Percentiles rank a stretch among this genome's conserved stretches.
Conservation (phyloP, 2,329 filamentous ascomycete species). For the Endocalyx cinctus region DNA sequence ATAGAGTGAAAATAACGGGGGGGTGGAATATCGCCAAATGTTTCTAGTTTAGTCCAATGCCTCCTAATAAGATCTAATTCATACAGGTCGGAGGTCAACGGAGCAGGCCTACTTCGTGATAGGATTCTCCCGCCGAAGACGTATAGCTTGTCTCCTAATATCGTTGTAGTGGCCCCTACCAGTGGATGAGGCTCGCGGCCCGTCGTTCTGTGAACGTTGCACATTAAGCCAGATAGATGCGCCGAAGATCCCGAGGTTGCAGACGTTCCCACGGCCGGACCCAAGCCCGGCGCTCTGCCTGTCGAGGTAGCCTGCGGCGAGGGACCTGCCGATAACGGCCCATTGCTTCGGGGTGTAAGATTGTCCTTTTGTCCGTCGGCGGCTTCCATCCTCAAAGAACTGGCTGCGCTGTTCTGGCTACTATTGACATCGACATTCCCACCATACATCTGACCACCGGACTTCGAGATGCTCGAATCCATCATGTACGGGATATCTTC, state of each 20-base stretch:
- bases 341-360: slow-evolving; percentile 47
- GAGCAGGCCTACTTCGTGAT: slow-evolving; percentile 72
- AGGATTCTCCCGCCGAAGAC: slow-evolving; percentile 90
- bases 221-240: slow-evolving; percentile 63
- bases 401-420: slow-evolving; percentile 43
- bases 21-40: slow-evolving; percentile 78
- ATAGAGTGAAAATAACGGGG: slow-evolving; percentile 97
- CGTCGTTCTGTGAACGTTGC: slow-evolving; percentile 77
- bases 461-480: slow-evolving; percentile 36
- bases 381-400: slow-evolving; percentile 37
- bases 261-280: slow-evolving; percentile 37
- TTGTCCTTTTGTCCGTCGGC: slow-evolving; percentile 45
- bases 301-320: slow-evolving; percentile 48
- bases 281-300: slow-evolving; percentile 30
- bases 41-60: slow-evolving; percentile 89
- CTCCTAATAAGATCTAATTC: slow-evolving; percentile 86
- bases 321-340: slow-evolving; percentile 50
- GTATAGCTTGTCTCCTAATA: slow-evolving; percentile 92
- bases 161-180: slow-evolving; percentile 91
- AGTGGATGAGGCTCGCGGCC: slow-evolving; percentile 86
- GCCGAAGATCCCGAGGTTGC: slow-evolving; percentile 45
- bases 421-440: slow-evolving; percentile 36
- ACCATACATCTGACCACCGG: slow-evolving; percentile 31
- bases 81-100: slow-evolving; percentile 85
- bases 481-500: slow-evolving; percentile 43